Percentiles rank a stretch among this genome's conserved stretches.
These are phyloP conservation scores for Saccharomyces paradoxus DNA, from an alignment of 805 yeast genomes.

Conservation along the genomic window DNA sequence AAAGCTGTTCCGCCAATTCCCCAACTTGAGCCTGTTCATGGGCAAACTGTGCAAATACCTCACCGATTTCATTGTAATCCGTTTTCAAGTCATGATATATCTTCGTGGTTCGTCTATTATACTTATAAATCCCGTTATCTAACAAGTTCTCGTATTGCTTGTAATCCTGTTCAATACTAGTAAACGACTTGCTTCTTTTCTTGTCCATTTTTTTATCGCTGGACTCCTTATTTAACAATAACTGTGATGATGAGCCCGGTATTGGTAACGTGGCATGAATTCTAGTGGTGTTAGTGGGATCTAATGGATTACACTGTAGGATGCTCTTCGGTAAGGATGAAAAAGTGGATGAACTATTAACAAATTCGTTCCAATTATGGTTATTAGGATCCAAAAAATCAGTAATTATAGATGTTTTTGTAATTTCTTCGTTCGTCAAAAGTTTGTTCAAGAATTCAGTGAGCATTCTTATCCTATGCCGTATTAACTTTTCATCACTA, in stretches of 20 bases:
- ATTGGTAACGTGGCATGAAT: constrained; percentile 29
- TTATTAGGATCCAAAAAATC: constrained; percentile 31
- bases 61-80: constrained; percentile 23
- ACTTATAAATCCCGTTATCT: constrained; percentile 23
- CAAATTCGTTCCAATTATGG: constrained; percentile 28
- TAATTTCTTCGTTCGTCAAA: constrained; percentile 21
- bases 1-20: constrained; percentile 21
- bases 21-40: constrained; percentile 18
- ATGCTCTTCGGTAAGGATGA: constrained; percentile 27
- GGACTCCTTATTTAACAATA: constrained; percentile 3
- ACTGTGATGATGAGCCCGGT: constrained; percentile 21
- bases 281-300: constrained; percentile 30
- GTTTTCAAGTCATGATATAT: constrained; percentile 16
- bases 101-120: constrained; percentile 24
- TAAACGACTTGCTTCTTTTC: constrained; percentile 16
- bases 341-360: constrained; percentile 28
- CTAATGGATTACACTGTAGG: constrained; percentile 29
- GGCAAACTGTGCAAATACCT: constrained; percentile 21
- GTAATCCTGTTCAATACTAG: constrained; percentile 24
- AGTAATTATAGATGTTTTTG: constrained; percentile 25
- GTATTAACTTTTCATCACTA: constrained; percentile 29
- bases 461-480: constrained; percentile 30
- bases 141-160: constrained; percentile 22
- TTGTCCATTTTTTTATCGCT: not conserved
- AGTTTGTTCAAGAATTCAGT: constrained; percentile 28